These are phyloP conservation scores for Tritrichomonas musculus DNA, from an alignment of 208 protist species.

Conservation along the genomic window DNA sequence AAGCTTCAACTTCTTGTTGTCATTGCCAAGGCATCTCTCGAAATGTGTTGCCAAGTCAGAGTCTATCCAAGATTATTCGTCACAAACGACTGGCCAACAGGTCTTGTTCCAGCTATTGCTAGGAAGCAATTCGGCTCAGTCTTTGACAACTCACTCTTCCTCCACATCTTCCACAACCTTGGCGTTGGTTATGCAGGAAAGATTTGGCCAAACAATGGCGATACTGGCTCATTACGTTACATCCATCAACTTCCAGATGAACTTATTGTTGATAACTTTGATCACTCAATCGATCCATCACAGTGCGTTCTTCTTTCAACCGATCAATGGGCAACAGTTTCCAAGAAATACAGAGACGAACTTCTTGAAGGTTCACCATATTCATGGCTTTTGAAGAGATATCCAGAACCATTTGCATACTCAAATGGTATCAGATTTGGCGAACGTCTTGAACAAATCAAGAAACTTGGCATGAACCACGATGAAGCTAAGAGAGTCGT, in stretches of 20 bases:
- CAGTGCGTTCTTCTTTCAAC: neutral
- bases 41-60: neutral
- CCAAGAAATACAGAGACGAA: conserved; percentile 21
- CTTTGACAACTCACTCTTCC: neutral
- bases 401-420: neutral
- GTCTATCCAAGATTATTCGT: neutral
- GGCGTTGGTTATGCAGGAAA: conserved; percentile 23
- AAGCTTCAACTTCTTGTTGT: neutral
- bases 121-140: neutral
- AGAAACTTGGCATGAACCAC: neutral
- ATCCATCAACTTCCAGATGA: conserved; percentile 25
- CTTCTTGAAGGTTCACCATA: neutral
- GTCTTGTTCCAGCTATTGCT: neutral
- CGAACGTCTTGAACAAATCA: neutral
- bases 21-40: neutral
- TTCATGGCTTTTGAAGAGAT: neutral
- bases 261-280: conserved; percentile 5
- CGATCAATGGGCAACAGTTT: conserved; percentile 33
- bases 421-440: neutral
- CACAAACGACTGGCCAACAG: conserved; percentile 24
- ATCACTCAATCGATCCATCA: conserved; percentile 31
- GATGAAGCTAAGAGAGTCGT: neutral
- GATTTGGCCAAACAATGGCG: neutral
- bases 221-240: neutral
- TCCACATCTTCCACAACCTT: conserved; percentile 29